Evolutionary conservation across 73 alveolate genomes (phyloP), one percentile per base, ranked within the genome.

Genomic region (Blepharisma stoltei): DNA sequence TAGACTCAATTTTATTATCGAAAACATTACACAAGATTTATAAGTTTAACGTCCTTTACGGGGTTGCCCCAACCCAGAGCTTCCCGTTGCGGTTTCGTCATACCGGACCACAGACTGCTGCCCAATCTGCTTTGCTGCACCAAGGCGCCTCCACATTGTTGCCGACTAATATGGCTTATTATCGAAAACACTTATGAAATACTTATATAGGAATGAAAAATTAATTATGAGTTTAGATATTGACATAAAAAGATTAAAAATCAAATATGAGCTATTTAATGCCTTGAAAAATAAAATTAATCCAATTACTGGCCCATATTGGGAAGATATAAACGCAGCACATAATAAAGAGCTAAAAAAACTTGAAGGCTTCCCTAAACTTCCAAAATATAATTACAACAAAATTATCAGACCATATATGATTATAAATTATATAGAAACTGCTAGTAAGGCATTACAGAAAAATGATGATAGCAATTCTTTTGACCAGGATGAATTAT

Each of bases 401-500:
- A 60, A 38, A 8, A 60, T 14, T 14, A 60, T 60, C 46, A n/a
- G 73, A 25, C 73, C 73, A 18, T 60, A 20, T 60, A 60, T 60
- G 73, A 60, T 60, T 20, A 1, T 60, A 60, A 25, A 60, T 60
- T 60, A 14, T 60, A 25, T 60, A 14, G 73, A 60, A 20, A 60
- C 23, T 60, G 73, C 23, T 14, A 25, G 73, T 18, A 60, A 20
- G 23, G 38, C 73, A 14, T 14, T 25, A 60, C 73, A 60, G 2
- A 18, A 60, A 8, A 14, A 20, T 25, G 18, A 8, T 14, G 41
- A 32, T 32, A 5, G 73, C 23, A 9, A 3, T 9, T 1, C 0
- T 8, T n/a, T 20, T 14, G 46, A 25, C 73, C 46, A 20, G 46
- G 73, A 60, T 14, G 23, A n/a, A 18, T 14, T 18, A 20, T 11